Base-by-base conservation (phyloP, 2,329 filamentous ascomycete genomes). In the Chalaropsis thielavioides region DNA sequence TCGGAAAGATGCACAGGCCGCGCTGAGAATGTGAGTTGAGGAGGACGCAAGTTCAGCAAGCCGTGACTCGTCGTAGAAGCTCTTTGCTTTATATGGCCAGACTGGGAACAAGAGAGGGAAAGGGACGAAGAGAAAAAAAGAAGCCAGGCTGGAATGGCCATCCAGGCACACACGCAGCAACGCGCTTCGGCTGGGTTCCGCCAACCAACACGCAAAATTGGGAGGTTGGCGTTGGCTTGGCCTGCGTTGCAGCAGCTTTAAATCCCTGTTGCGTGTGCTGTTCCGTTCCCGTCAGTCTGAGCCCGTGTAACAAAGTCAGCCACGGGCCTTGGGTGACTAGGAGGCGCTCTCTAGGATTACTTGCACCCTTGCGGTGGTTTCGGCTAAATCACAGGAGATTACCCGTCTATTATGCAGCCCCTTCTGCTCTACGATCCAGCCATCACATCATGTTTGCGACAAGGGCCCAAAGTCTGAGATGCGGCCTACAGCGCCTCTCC, bases 271-370 rank as follows among this genome's bases (percentile, higher is more conserved):
- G 38, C 13, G 60, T 43, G 35, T 35, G 31, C 7, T 35, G 31
- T 41, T 17, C 24, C 24, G 22, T 35, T 43, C 24, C 17, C 11
- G 17, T 13, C 38, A 38, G 58, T 27, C 43, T 40, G n/a, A 40
- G 35, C n/a, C 51, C 35, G 46, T 63, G 62, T 58, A 27, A n/a
- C 19, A 46, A 46, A 65, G 31, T 7, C n/a, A 62, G 13, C 35
- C 38, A 62, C 46, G 15, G 58, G n/a, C n/a, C n/a, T n/a, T n/a
- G n/a, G n/a, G 59, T 65, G 58, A 59, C 64, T 65, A 59, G 58
- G n/a, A 49, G 27, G 22, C 7, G 35, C 38, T 62, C n/a, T 41
- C 41, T 51, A 62, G 61, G 61, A 43, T 38, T 38, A 38, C 10
- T 8, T 38, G 31, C 31, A 35, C 31, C 31, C 31, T 35, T 35